Percentiles rank a stretch among this genome's conserved stretches.
Evolutionary conservation across 2,329 filamentous ascomycete genomes (phyloP).

Genomic region (Pseudonectria foliicola): DNA sequence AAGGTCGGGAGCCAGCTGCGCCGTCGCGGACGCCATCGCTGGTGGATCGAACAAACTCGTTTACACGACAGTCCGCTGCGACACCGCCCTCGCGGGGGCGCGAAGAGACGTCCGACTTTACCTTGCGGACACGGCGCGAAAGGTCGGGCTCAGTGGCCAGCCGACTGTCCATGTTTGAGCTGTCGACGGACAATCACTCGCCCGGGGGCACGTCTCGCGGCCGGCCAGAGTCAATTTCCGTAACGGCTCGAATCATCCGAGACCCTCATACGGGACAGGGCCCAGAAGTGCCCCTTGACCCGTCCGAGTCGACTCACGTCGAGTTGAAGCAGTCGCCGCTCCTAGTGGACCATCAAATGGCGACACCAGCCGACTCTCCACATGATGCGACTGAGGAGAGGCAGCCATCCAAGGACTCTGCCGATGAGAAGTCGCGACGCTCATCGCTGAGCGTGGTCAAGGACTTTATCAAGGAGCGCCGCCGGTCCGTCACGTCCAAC

Average conservation of each 20-base stretch:
- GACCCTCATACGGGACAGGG: slow-evolving; percentile 42
- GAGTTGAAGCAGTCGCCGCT: slow-evolving; percentile 54
- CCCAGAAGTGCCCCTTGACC: slow-evolving; percentile 34
- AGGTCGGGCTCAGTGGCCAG: slow-evolving; percentile 49
- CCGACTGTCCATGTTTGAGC: slow-evolving; percentile 50
- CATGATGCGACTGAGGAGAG: slow-evolving; percentile 43
- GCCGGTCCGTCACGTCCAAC: slow-evolving; percentile 42
- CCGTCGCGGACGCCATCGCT: slow-evolving; percentile 41
- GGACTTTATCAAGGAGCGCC: slow-evolving; percentile 54
- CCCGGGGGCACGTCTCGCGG: slow-evolving; percentile 33
- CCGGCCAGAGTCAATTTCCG: slow-evolving; percentile 72
- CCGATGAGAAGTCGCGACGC: slow-evolving; percentile 36
- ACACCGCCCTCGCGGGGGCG: slow-evolving; percentile 28
- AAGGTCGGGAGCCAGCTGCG: slow-evolving; percentile 35
- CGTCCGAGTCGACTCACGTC: slow-evolving; percentile 38
- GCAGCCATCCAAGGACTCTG: slow-evolving; percentile 36
- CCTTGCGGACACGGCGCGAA: slow-evolving; percentile 30
- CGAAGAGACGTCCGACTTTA: slow-evolving; percentile 41
- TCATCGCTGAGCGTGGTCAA: slow-evolving; percentile 55
- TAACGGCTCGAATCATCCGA: slow-evolving; percentile 76
- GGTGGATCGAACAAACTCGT: slow-evolving; percentile 35
- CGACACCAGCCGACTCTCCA: slow-evolving; percentile 21
- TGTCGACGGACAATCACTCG: slow-evolving; percentile 15
- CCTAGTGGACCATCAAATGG: slow-evolving; percentile 47
- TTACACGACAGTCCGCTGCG: slow-evolving; percentile 23